Conservation (phyloP, 2,329 filamentous ascomycete species). For the Albifimbria verrucaria region DNA sequence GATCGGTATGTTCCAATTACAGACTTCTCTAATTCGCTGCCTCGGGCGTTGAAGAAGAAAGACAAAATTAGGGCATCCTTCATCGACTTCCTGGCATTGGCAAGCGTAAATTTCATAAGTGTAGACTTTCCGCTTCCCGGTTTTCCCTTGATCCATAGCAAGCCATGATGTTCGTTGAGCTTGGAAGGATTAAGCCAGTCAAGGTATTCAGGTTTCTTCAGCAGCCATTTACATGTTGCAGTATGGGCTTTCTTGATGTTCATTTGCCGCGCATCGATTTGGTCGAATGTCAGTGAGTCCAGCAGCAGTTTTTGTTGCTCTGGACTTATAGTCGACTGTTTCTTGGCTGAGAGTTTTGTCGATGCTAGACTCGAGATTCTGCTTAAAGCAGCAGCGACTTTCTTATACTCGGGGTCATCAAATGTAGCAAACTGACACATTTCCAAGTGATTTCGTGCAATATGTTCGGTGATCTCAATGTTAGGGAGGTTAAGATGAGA, state of each 20-base stretch:
- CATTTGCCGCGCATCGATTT: conserved; percentile 33
- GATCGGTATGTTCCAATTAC: conserved; percentile 47
- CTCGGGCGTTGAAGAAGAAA: conserved; percentile 49
- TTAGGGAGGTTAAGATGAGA: conserved; percentile 26
- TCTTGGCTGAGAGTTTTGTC: background rate
- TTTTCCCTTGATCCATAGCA: conserved; percentile 47
- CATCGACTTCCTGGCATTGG: conserved; percentile 8
- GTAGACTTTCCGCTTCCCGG: conserved; percentile 44
- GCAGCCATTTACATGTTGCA: conserved; percentile 39
- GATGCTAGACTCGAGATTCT: background rate
- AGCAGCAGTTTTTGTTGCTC: conserved; percentile 12
- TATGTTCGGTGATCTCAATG: conserved; percentile 29
- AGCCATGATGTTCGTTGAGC: conserved; percentile 28
- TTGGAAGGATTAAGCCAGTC: conserved; percentile 30
- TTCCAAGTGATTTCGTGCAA: conserved; percentile 28
- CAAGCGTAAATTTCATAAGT: conserved; percentile 38
- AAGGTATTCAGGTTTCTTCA: conserved; percentile 26
- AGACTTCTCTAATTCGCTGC: conserved; percentile 39
- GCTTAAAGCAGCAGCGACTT: conserved; percentile 21
- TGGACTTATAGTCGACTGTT: background rate
- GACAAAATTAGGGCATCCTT: conserved; percentile 26
- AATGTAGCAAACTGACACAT: conserved; percentile 30
- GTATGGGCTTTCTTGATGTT: conserved; percentile 33
- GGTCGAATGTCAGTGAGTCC: conserved; percentile 31
- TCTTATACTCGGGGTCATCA: conserved; percentile 26